Conservation (phyloP, 495 filamentous ascomycete species). For the Aspergillus sparsus region DNA sequence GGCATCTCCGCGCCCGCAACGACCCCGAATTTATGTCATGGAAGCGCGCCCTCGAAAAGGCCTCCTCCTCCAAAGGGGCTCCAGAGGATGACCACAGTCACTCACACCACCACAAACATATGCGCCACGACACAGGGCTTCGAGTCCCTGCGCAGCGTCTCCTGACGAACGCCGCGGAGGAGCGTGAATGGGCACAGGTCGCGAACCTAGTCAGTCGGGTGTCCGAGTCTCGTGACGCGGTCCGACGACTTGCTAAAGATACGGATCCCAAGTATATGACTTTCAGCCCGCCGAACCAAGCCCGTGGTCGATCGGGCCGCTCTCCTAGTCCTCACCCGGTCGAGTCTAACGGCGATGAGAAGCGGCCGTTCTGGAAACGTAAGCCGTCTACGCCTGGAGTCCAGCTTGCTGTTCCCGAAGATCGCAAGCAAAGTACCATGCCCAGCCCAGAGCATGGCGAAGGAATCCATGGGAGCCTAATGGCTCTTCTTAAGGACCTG, state of each 20-base stretch:
- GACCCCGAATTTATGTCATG: slow-evolving; percentile 82
- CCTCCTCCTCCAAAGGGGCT: slow-evolving; percentile 57
- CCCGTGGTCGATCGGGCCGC: slow-evolving; percentile 43
- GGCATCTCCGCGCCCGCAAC: slow-evolving; percentile 87
- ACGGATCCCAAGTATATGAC: slow-evolving; percentile 65
- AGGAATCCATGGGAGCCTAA: slow-evolving; percentile 73
- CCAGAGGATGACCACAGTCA: slow-evolving; percentile 22
- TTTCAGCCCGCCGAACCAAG: slow-evolving; percentile 26
- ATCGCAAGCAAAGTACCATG: slow-evolving; percentile 42
- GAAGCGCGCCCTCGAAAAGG: slow-evolving; percentile 81
- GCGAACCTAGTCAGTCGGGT: slow-evolving; percentile 80
- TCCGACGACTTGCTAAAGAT: slow-evolving; percentile 79
- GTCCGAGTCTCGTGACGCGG: slow-evolving; percentile 83
- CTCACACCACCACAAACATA: slow-evolving; percentile 8
- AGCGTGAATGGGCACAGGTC: slow-evolving; percentile 81
- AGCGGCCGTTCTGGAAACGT: slow-evolving; percentile 83
- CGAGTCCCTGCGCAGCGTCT: slow-evolving; percentile 32
- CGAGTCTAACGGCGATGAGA: slow-evolving; percentile 39
- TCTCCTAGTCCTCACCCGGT: slow-evolving; percentile 42
- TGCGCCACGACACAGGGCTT: slow-evolving; percentile 35
- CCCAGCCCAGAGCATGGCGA: slow-evolving; percentile 52
- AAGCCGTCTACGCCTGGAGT: slow-evolving; percentile 48
- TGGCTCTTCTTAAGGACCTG: slow-evolving; percentile 76
- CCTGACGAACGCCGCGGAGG: slow-evolving; percentile 53
- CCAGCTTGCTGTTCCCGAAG: slow-evolving; percentile 57